phyloP scores from a whole-genome alignment of 495 filamentous ascomycete genomes.

The Penicillium coffeae region DNA sequence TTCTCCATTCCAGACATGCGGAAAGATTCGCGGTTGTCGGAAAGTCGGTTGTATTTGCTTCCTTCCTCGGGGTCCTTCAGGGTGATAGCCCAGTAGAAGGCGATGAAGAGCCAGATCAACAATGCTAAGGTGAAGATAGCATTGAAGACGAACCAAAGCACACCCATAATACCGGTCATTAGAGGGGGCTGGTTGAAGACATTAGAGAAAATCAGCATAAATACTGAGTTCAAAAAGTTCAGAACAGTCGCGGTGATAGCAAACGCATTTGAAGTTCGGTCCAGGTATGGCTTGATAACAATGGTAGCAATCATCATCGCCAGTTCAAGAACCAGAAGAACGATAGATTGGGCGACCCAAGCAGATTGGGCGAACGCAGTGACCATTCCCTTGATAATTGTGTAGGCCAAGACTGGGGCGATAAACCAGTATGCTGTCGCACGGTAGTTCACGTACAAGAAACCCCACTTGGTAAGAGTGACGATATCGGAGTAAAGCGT shows the following conservation, averaged over 20 bases:
- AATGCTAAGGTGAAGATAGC: conserved; percentile 84
- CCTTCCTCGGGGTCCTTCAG: conserved; percentile 83
- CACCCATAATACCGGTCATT: conserved; percentile 87
- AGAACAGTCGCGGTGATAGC: conserved; percentile 84
- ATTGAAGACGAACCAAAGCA: conserved; percentile 90
- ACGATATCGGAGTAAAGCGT: conserved; percentile 93
- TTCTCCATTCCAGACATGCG: conserved; percentile 78
- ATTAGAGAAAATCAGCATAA: conserved; percentile 74
- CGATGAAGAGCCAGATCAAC: conserved; percentile 80
- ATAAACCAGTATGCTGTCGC: conserved; percentile 96
- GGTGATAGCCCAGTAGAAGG: conserved; percentile 74
- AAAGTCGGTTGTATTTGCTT: conserved; percentile 84
- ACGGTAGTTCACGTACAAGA: conserved; percentile 94
- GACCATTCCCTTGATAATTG: conserved; percentile 82
- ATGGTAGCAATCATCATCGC: conserved; percentile 70
- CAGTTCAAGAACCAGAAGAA: conserved; percentile 79
- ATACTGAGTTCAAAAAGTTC: conserved; percentile 87
- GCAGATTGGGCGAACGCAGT: conserved; percentile 73
- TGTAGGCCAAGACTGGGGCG: conserved; percentile 72
- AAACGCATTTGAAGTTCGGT: conserved; percentile 94
- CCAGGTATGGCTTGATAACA: conserved; percentile 91
- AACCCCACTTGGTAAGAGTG: conserved; percentile 95
- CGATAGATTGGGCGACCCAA: conserved; percentile 73
- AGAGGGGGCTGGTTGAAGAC: conserved; percentile 78
- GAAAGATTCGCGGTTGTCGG: conserved; percentile 90